phyloP scores from a whole-genome alignment of 768 basidiomycete species.

The Tulasnella sp. region DNA sequence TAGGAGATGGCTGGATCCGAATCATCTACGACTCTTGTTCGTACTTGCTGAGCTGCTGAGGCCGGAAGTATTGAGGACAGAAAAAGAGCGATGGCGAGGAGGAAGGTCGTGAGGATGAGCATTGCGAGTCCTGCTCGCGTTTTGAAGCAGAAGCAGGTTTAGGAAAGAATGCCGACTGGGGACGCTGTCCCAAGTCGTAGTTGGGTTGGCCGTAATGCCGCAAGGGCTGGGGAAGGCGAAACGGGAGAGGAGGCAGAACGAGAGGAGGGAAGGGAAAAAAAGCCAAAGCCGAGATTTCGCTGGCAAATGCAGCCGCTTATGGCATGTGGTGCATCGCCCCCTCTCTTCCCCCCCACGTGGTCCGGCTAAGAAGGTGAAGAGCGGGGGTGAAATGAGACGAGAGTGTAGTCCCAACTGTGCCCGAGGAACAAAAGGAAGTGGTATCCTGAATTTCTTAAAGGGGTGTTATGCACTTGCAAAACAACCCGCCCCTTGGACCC shows the following conservation, averaged over 20 bases:
- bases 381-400: not conserved
- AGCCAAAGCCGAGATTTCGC: not conserved
- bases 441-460: too few species aligned
- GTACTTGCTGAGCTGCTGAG: not conserved
- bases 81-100: not conserved
- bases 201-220: not conserved
- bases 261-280: not conserved
- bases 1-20: not conserved
- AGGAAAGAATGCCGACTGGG: not conserved
- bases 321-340: not conserved
- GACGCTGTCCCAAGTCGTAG: conserved; percentile 6
- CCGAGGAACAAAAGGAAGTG: not conserved
- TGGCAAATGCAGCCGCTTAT: conserved; percentile 2
- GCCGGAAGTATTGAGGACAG: not conserved
- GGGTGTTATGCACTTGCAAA: not conserved
- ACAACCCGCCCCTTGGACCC: not conserved
- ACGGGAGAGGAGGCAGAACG: not conserved
- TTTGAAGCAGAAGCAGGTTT: not conserved
- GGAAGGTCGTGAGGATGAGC: not conserved
- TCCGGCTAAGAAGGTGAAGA: not conserved
- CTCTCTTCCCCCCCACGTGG: not conserved
- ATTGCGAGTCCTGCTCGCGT: conserved; percentile 5
- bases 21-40: not conserved
- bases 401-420: not conserved
- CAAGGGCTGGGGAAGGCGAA: not conserved